Evolutionary conservation across 2,329 filamentous ascomycete species (phyloP), one percentile per base, ranked within the genome.

Genomic region (Peltaster fructicola): DNA sequence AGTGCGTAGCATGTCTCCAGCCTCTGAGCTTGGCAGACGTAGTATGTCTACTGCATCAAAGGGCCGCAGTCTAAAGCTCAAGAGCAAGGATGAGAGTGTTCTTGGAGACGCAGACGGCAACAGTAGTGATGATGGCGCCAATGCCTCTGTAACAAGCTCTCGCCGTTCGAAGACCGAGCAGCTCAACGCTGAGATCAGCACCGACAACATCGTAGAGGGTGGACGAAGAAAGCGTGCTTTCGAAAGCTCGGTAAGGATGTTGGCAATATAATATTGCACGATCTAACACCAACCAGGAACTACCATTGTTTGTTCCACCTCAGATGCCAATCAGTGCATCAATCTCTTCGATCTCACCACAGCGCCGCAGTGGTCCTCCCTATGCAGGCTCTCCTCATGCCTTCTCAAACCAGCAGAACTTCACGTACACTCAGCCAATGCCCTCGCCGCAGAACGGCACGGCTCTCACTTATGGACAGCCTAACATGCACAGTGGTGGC

Each of bases 191-290:
- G 88, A 98, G 41, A 98, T 98, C 46, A 95, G 85, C 50, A 70
- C 93, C 39, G 84, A 93, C 41, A 98, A 98, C 50, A 95, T 98
- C 52, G 78, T 98, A 33, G 85, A 95, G 54, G 88, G 90, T 46
- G 84, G 85, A 38, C 75, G 88, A 52, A 74, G 88, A 48, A 93
- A 95, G 62, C 72, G 82, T 46, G 80, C 85, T 43, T 74, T 74
- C 57, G 85, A 95, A 53, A 95, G 85, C 59, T 93, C 85, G 54
- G 85, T 95, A 75, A 73, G 85, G 64, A 27, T 23, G 24, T 17
- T 16, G 25, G 25, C 23, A 33, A 22, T 30, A 16, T 24, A 20
- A 23, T 25, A 25, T 37, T 37, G 33, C 20, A 19, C 17, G 24
- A 10, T 25, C 30, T 36, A 25, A 29, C 25, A 24, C 31, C 32